These are phyloP conservation scores for Jimgerdemannia lactiflua DNA, from an alignment of 192 early-diverging fungal species.

Conservation along the genomic window DNA sequence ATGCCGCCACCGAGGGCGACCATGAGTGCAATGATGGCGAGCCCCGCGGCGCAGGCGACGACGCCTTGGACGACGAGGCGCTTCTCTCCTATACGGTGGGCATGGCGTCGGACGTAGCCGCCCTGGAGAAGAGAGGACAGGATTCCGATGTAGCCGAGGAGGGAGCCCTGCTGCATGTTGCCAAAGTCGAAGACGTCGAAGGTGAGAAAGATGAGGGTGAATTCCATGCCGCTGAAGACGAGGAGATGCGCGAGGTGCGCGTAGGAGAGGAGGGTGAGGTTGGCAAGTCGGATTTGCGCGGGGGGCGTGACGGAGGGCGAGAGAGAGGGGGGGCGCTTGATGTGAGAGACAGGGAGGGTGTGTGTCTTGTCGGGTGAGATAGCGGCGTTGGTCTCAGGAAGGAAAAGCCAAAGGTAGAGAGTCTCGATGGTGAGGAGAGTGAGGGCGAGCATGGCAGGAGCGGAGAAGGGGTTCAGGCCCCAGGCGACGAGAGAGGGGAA, in stretches of 20 bases:
- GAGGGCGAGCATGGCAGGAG: conserved; percentile 85
- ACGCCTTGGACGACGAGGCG: conserved; percentile 79
- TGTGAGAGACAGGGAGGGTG: not conserved
- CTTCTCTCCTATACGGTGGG: conserved; percentile 66
- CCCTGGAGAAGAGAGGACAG: conserved; percentile 89
- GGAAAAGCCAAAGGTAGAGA: conserved; percentile 62
- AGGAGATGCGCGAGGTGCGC: conserved; percentile 89
- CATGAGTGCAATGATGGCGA: conserved; percentile 55
- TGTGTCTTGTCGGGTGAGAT: not conserved
- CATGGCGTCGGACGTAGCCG: conserved; percentile 82
- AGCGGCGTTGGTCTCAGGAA: conserved; percentile 71
- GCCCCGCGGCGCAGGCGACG: conserved; percentile 58
- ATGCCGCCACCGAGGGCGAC: not conserved
- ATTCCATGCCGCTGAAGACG: conserved; percentile 98
- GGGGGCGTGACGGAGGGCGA: not conserved
- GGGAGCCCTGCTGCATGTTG: conserved; percentile 83
- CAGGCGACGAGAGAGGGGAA: conserved; percentile 41
- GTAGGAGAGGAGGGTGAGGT: conserved; percentile 53
- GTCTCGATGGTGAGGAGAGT: conserved; percentile 80
- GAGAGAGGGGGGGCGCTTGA: conserved; percentile 7
- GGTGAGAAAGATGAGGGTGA: conserved; percentile 95
- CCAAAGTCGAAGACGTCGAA: conserved; percentile 87
- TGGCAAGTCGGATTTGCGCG: conserved; percentile 38
- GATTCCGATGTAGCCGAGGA: conserved; percentile 88
- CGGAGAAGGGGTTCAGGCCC: conserved; percentile 73